These are phyloP conservation scores for Stachybotrys chlorohalonatus DNA, from an alignment of 2,329 filamentous ascomycete genomes.

Conservation along the genomic window DNA sequence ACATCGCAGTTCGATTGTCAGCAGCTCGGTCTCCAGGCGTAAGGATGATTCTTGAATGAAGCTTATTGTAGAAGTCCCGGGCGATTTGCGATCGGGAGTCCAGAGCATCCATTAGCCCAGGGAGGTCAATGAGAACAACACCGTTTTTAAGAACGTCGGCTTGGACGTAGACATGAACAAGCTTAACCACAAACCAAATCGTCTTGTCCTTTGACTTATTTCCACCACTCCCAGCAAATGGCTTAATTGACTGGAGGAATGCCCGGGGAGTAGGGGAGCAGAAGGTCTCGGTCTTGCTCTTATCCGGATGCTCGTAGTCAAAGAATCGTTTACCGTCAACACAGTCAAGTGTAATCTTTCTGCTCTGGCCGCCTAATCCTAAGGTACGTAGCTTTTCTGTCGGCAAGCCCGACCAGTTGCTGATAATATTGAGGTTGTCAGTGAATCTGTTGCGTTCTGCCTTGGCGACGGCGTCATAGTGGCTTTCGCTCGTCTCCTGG, in stretches of 20 bases:
- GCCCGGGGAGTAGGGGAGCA: not conserved
- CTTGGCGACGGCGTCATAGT: not conserved
- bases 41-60: constrained; percentile 6
- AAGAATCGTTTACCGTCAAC: not conserved
- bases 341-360: not conserved
- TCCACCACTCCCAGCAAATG: constrained; percentile 3
- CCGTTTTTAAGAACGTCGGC: constrained; percentile 5
- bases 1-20: constrained; percentile 8
- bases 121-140: constrained; percentile 9
- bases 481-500: not conserved
- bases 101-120: constrained; percentile 7
- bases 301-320: not conserved
- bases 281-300: not conserved
- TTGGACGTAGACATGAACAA: constrained; percentile 5
- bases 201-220: not conserved
- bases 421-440: constrained; percentile 1
- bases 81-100: constrained; percentile 5
- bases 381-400: not conserved
- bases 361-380: not conserved
- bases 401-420: constrained; percentile 5
- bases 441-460: not conserved
- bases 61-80: not conserved
- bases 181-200: constrained; percentile 7
- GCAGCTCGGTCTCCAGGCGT: constrained; percentile 5
- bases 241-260: constrained; percentile 3